Evolutionary conservation across 2,329 filamentous ascomycete species (phyloP).

Genomic region (Fonsecaea monophora): DNA sequence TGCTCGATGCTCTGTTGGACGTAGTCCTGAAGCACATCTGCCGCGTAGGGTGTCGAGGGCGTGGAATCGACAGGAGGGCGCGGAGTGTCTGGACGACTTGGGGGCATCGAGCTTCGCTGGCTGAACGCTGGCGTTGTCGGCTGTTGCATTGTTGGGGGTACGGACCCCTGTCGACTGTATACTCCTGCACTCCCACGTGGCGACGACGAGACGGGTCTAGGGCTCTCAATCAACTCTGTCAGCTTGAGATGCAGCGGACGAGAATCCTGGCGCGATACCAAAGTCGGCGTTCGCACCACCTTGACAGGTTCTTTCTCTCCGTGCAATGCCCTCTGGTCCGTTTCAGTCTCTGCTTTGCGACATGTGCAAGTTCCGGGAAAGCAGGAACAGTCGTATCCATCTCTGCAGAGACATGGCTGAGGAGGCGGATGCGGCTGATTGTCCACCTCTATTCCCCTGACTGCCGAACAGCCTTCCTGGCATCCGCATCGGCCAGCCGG

Average conservation of each 20-base stretch:
- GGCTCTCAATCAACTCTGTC: background rate
- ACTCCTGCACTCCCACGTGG: background rate
- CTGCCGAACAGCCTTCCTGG: background rate
- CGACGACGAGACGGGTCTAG: background rate
- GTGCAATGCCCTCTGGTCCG: background rate
- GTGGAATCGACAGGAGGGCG: conserved; percentile 16
- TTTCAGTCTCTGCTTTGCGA: background rate
- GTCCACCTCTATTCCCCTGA: background rate
- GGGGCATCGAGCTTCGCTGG: background rate
- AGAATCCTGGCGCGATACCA: background rate
- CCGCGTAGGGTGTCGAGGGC: conserved; percentile 8
- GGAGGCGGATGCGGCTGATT: background rate
- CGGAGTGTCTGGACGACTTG: conserved; percentile 26
- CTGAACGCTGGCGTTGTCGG: background rate
- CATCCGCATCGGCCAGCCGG: background rate
- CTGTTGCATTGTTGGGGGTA: background rate
- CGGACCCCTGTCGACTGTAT: conserved; percentile 4
- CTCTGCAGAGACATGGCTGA: background rate
- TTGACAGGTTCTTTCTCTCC: background rate
- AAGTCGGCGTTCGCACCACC: background rate
- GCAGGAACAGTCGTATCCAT: background rate
- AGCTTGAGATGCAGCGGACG: background rate
- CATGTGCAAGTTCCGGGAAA: background rate
- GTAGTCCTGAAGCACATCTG: conserved; percentile 21
- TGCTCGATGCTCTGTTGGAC: conserved; percentile 28